Base-by-base conservation (phyloP, 179 eudicot species). In the Nepenthes alata region DNA sequence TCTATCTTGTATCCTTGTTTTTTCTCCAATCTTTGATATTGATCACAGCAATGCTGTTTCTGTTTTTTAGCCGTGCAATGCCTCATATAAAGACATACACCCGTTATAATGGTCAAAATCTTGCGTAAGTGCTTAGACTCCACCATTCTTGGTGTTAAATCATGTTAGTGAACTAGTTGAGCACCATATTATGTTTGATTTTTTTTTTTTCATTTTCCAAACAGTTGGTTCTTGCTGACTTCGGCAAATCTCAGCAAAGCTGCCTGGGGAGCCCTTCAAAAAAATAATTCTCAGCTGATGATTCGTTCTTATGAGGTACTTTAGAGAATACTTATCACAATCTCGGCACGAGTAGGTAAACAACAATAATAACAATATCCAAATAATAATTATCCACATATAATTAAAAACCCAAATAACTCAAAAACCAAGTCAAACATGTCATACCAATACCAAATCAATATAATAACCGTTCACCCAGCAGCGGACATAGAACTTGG, bases 201-300 rank as follows among this genome's bases (percentile, higher is more conserved):
- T 14, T 56, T 47, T 16, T 51, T 54, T 1, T 3, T 39, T 35
- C 13, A 11, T 49, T 53, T 59, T 48, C 49, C 47, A 60, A 47
- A 70, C 83, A 93, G 98, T 72, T 93, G 98, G 98, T 82, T 93
- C 67, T 70, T 93, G 81, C 83, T 93, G 51, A 89, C 97, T 55
- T 93, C 98, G 35, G 49, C 98, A 69, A 93, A 93, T 72, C 93
- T 93, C 69, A 93, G 98, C 76, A 93, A 93, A 80, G 98, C 98
- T 72, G 97, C 98, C 37, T 93, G 98, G 97, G 98, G 98, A 55
- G 84, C 95, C 13, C 96, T 93, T 55, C 98, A 93, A 70, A 93
- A 93, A 71, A 87, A 86, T 55, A 85, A 78, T 71, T 73, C 97
- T 58, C 95, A 93, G 83, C 63, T 93, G 70, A 93, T 93, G 98